Evolutionary conservation across 208 protist genomes (phyloP).

Genomic region (Wallacemonas sp.): DNA sequence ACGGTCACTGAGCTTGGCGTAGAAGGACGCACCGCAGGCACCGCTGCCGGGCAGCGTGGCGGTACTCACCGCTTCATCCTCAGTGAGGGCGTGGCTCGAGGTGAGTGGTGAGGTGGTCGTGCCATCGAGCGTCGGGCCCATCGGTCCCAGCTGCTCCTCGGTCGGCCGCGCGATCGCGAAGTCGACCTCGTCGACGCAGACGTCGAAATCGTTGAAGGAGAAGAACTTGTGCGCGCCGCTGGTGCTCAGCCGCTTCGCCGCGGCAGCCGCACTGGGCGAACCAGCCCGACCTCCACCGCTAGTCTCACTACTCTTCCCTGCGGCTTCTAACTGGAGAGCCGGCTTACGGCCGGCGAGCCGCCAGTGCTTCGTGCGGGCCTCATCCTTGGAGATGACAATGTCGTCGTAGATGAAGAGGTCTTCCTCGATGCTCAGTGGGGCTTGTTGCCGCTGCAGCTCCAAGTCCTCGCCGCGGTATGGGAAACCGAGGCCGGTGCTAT

Average conservation of each 20-base stretch:
- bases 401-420: constrained; percentile 88
- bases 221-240: constrained; percentile 35
- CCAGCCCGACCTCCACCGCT: background rate
- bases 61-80: background rate
- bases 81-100: background rate
- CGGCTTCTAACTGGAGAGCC: constrained; percentile 3
- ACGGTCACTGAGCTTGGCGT: background rate
- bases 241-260: constrained; percentile 4
- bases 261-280: background rate
- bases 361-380: constrained; percentile 72
- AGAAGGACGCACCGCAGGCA: background rate
- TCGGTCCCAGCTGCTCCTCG: background rate
- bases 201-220: constrained; percentile 81
- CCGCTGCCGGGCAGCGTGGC: constrained; percentile 3
- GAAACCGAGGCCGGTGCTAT: background rate
- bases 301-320: background rate
- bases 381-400: constrained; percentile 73
- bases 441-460: constrained; percentile 74
- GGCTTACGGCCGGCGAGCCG: constrained; percentile 60
- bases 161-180: constrained; percentile 17
- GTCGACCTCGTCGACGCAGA: constrained; percentile 85
- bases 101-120: background rate
- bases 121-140: background rate
- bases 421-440: constrained; percentile 49
- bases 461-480: constrained; percentile 38